Percentiles rank a stretch among this genome's conserved stretches.
phyloP scores from a whole-genome alignment of 2,329 filamentous ascomycete genomes.

The Xylaria arbuscula region DNA sequence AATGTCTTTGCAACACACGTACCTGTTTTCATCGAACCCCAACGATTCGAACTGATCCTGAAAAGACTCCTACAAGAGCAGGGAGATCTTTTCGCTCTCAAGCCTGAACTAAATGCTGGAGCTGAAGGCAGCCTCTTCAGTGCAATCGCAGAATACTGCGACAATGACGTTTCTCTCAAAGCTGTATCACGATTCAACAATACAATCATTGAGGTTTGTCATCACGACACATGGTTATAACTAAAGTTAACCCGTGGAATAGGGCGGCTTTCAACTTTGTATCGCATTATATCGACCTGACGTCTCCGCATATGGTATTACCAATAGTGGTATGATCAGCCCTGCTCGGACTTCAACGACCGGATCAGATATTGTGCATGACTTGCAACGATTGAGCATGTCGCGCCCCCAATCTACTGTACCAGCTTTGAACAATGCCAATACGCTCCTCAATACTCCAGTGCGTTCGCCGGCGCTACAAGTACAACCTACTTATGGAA shows the following conservation, averaged over 20 bases:
- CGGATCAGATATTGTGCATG: slow-evolving; percentile 42
- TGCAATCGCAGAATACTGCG: slow-evolving; percentile 65
- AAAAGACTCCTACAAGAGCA: slow-evolving; percentile 57
- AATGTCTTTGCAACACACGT: slow-evolving; percentile 55
- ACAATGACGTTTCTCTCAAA: slow-evolving; percentile 57
- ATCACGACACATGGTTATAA: not conserved
- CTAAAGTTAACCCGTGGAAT: slow-evolving; percentile 22
- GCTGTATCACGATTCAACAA: slow-evolving; percentile 57
- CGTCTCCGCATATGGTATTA: slow-evolving; percentile 40
- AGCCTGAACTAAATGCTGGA: slow-evolving; percentile 52
- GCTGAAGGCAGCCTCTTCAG: slow-evolving; percentile 58
- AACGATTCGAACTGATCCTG: slow-evolving; percentile 54
- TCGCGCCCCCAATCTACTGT: slow-evolving; percentile 43
- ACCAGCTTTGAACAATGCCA: slow-evolving; percentile 39
- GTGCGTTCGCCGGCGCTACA: slow-evolving; percentile 44
- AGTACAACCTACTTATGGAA: slow-evolving; percentile 50
- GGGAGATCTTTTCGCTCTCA: slow-evolving; percentile 65
- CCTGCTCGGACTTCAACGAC: slow-evolving; percentile 41
- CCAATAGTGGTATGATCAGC: slow-evolving; percentile 37
- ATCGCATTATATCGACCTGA: slow-evolving; percentile 48
- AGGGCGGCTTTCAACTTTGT: slow-evolving; percentile 48
- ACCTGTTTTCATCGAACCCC: slow-evolving; percentile 36
- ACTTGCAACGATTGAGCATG: slow-evolving; percentile 46
- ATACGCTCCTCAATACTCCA: slow-evolving; percentile 43
- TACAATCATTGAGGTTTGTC: slow-evolving; percentile 52